Percentiles rank a stretch among this genome's conserved stretches.
These are phyloP conservation scores for Amyloporia xantha DNA, from an alignment of 768 basidiomycete genomes.

Conservation along the genomic window DNA sequence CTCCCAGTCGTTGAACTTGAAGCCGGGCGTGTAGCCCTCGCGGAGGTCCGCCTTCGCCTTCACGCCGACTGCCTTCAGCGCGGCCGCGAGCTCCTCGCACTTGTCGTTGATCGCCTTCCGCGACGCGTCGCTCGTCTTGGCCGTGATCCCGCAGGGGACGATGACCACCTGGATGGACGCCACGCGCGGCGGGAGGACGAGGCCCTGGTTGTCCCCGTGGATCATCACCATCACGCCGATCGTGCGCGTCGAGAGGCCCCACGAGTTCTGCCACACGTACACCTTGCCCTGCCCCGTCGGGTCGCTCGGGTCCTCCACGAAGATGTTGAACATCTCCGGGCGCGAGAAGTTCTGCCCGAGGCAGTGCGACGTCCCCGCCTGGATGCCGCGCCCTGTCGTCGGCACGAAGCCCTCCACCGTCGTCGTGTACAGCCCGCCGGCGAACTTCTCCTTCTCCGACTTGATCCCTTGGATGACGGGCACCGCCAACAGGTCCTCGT, in stretches of 20 bases:
- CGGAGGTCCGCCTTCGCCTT: slow-evolving; percentile 86
- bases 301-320: slow-evolving; percentile 89
- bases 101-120: slow-evolving; percentile 66
- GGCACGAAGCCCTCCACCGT: slow-evolving; percentile 98
- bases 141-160: slow-evolving; percentile 93
- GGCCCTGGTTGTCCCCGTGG: slow-evolving; percentile 95
- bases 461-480: slow-evolving; percentile 97
- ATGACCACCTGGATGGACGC: slow-evolving; percentile 88
- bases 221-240: slow-evolving; percentile 99
- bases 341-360: slow-evolving; percentile 98
- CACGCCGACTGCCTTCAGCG: slow-evolving; percentile 65
- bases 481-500: slow-evolving; percentile 94
- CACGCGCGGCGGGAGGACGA: slow-evolving; percentile 95
- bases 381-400: slow-evolving; percentile 94
- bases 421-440: slow-evolving; percentile 96
- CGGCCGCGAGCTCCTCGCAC: slow-evolving; percentile 71
- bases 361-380: slow-evolving; percentile 96
- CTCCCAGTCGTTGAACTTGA: slow-evolving; percentile 99
- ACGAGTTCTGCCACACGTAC: slow-evolving; percentile 97
- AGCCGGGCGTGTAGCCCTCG: slow-evolving; percentile 96
- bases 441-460: slow-evolving; percentile 99
- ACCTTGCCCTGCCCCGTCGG: slow-evolving; percentile 58
- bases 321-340: slow-evolving; percentile 96
- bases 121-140: slow-evolving; percentile 65
- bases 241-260: slow-evolving; percentile 94